Evolutionary conservation across 2,329 filamentous ascomycete genomes (phyloP).

Genomic region (Ophiostoma angusticollis): DNA sequence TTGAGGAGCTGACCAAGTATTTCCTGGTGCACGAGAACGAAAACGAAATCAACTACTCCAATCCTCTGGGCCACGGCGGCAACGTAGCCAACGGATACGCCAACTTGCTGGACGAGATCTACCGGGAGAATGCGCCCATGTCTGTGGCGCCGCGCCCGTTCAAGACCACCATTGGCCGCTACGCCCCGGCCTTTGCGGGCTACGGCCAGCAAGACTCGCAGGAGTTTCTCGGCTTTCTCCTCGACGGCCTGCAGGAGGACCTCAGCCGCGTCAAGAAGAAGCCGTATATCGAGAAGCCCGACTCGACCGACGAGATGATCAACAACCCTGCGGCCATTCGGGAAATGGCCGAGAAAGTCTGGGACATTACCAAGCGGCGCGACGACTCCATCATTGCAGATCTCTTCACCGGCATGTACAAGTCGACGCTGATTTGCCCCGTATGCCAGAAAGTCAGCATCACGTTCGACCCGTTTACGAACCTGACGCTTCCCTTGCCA

Average conservation of each 20-base stretch:
- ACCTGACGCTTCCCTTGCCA: conserved; percentile 80
- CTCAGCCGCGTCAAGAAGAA: conserved; percentile 89
- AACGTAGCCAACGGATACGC: conserved; percentile 79
- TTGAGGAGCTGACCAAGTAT: conserved; percentile 86
- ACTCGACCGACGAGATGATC: conserved; percentile 94
- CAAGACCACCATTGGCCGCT: conserved; percentile 68
- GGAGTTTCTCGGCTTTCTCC: conserved; percentile 87
- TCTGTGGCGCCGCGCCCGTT: conserved; percentile 69
- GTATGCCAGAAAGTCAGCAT: conserved; percentile 91
- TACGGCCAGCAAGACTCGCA: conserved; percentile 97
- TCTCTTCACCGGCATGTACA: conserved; percentile 95
- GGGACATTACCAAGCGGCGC: conserved; percentile 80
- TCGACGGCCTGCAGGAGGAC: conserved; percentile 91
- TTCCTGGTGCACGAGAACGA: conserved; percentile 67
- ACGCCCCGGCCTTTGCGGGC: conserved; percentile 76
- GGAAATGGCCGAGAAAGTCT: conserved; percentile 75
- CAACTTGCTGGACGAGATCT: conserved; percentile 63
- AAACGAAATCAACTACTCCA: conserved; percentile 70
- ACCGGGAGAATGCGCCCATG: conserved; percentile 51
- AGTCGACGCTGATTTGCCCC: conserved; percentile 90
- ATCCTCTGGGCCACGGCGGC: conserved; percentile 75
- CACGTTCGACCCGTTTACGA: conserved; percentile 96
- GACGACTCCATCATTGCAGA: conserved; percentile 95
- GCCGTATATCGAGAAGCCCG: conserved; percentile 93
- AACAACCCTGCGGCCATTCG: conserved; percentile 67